phyloP scores from a whole-genome alignment of 768 basidiomycete species.

The Pleurotus tuber-regium region DNA sequence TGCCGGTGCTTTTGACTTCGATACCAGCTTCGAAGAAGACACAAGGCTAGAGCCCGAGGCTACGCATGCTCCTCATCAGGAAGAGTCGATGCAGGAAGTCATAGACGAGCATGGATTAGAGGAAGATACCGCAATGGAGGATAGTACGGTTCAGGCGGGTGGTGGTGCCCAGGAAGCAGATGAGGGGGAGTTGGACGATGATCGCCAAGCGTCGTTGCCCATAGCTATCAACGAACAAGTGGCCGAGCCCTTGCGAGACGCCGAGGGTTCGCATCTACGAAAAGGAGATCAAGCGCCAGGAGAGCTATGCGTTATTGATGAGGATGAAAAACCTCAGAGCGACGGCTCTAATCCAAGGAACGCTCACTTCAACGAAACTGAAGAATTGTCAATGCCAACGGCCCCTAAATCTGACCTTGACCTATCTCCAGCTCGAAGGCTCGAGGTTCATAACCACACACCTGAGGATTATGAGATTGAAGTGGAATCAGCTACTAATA shows the following conservation, averaged over 20 bases:
- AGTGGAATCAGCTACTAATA: too few species aligned
- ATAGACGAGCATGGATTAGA: neutral
- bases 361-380: too few species aligned
- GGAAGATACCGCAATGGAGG: neutral
- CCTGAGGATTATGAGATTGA: neutral
- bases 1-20: slow-evolving; percentile 7
- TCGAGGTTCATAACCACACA: neutral
- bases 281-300: too few species aligned
- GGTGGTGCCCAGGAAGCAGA: neutral
- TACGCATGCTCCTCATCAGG: neutral
- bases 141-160: neutral
- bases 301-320: too few species aligned
- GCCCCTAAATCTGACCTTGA: neutral
- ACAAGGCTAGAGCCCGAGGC: too few species aligned
- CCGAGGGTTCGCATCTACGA: neutral
- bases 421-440: neutral
- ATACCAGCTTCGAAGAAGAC: slow-evolving; percentile 1
- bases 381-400: neutral
- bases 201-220: neutral
- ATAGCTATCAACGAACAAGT: neutral
- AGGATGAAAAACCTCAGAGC: neutral
- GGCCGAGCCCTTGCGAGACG: neutral
- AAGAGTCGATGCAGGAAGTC: neutral
- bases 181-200: neutral
- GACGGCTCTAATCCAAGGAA: too few species aligned